These are phyloP conservation scores for Stygiomarasmius scandens DNA, from an alignment of 1,284 basidiomycete species.

Conservation along the genomic window DNA sequence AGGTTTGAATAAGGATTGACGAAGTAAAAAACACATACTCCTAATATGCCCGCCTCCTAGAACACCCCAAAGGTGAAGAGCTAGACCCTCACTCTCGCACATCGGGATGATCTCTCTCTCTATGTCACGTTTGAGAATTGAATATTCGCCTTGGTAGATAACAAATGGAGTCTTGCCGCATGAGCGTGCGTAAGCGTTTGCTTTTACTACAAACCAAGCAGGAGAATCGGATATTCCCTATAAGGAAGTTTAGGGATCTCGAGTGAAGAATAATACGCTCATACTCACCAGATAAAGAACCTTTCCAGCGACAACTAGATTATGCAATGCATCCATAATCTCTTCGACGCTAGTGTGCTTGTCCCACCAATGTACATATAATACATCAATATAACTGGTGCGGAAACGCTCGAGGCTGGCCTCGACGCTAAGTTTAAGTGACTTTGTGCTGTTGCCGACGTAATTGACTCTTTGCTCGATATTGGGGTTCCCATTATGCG, in stretches of 20 bases:
- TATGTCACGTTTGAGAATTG: slow-evolving; percentile 12
- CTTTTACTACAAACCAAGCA: slow-evolving; percentile 11
- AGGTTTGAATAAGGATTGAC: too few relatives aligned
- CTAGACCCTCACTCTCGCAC: slow-evolving; percentile 10
- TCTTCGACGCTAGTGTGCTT: slow-evolving; percentile 24
- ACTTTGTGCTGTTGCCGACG: slow-evolving; percentile 33
- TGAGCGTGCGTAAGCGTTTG: slow-evolving; percentile 11
- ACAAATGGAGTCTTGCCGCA: slow-evolving; percentile 8
- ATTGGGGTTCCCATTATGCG: not conserved
- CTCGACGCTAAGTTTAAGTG: slow-evolving; percentile 45
- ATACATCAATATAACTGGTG: slow-evolving; percentile 56
- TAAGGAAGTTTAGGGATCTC: not conserved
- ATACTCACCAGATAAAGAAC: slow-evolving; percentile 7
- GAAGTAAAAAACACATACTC: too few relatives aligned
- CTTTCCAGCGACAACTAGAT: slow-evolving; percentile 5
- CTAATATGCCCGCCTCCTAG: slow-evolving; percentile 9
- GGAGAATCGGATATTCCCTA: slow-evolving; percentile 12
- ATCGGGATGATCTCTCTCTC: slow-evolving; percentile 12
- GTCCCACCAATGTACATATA: slow-evolving; percentile 63
- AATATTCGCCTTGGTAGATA: slow-evolving; percentile 10
- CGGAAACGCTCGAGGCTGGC: slow-evolving; percentile 58
- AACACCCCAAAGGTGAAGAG: slow-evolving; percentile 5
- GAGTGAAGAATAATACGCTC: not conserved
- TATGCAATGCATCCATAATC: slow-evolving; percentile 14
- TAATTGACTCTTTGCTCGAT: slow-evolving; percentile 9